Evolutionary conservation across 2,329 filamentous ascomycete species (phyloP).

Genomic region (Fusarium udum): DNA sequence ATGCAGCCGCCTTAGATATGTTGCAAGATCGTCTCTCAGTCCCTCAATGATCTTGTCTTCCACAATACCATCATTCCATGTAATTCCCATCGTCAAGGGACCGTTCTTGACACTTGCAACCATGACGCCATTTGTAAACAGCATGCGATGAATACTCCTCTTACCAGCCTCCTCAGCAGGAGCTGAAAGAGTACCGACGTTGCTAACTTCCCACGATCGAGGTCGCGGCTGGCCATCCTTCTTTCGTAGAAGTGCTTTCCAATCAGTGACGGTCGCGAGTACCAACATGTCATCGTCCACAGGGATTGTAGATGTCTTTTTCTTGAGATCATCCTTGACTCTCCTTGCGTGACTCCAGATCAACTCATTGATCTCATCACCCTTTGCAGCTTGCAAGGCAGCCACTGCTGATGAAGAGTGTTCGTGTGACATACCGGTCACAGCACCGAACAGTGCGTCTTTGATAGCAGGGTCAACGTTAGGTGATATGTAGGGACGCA

Average conservation of each 20-base stretch:
- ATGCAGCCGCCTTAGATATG: conserved; percentile 25
- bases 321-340: conserved; percentile 49
- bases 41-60: conserved; percentile 50
- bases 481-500: conserved; percentile 51
- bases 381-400: conserved; percentile 37
- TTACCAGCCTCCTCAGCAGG: conserved; percentile 33
- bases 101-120: conserved; percentile 55
- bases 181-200: conserved; percentile 52
- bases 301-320: conserved; percentile 48
- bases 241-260: conserved; percentile 51
- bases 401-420: conserved; percentile 42
- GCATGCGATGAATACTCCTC: conserved; percentile 51
- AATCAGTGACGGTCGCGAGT: conserved; percentile 56
- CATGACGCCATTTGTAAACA: conserved; percentile 62
- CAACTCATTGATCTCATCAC: conserved; percentile 34
- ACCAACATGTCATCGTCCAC: conserved; percentile 56
- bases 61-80: conserved; percentile 59
- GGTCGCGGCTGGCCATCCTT: conserved; percentile 56
- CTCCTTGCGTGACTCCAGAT: conserved; percentile 56
- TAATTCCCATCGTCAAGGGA: conserved; percentile 54
- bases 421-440: conserved; percentile 49
- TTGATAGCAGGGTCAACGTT: conserved; percentile 43
- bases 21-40: conserved; percentile 50
- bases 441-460: conserved; percentile 51
- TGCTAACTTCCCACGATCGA: conserved; percentile 62